phyloP scores from a whole-genome alignment of 352 stramenopile species.

The Phytopythium vexans region DNA sequence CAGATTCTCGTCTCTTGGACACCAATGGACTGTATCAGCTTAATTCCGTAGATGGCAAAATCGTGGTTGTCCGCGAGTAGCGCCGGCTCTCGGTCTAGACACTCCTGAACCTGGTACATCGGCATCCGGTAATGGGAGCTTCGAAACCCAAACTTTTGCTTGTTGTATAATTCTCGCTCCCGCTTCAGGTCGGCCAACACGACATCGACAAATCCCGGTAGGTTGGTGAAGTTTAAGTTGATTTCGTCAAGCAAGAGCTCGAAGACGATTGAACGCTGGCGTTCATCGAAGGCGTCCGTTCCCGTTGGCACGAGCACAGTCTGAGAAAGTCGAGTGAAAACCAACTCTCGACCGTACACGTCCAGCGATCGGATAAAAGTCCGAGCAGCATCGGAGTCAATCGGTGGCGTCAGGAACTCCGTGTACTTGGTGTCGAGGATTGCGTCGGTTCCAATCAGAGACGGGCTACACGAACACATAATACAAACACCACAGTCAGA shows the following conservation, averaged over 20 bases:
- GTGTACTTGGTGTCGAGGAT: no score
- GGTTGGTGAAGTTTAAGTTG: constrained; percentile 31
- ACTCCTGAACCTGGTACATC: constrained; percentile 25
- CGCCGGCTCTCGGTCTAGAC: constrained; percentile 18
- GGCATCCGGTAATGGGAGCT: constrained; percentile 29
- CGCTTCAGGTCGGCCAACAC: constrained; percentile 37
- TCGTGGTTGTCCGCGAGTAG: constrained; percentile 25
- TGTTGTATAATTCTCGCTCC: constrained; percentile 4
- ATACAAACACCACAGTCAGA: no score
- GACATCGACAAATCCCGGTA: constrained; percentile 37
- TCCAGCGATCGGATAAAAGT: no score
- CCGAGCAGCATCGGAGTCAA: no score
- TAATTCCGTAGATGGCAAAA: constrained; percentile 24
- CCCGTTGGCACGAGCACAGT: constrained; percentile 15
- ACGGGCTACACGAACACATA: no score
- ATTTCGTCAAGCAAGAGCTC: constrained; percentile 37
- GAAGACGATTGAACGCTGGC: constrained; percentile 14
- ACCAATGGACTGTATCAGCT: constrained; percentile 18
- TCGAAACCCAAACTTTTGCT: constrained; percentile 28
- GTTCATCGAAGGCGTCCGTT: neutral
- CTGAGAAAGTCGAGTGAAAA: constrained; percentile 13
- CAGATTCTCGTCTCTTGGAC: constrained; percentile 6
- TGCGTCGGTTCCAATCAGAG: no score
- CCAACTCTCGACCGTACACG: no score
- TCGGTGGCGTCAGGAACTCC: no score